Base-by-base conservation (phyloP, 2,329 filamentous ascomycete genomes). In the Cladosporium cucumerinum region DNA sequence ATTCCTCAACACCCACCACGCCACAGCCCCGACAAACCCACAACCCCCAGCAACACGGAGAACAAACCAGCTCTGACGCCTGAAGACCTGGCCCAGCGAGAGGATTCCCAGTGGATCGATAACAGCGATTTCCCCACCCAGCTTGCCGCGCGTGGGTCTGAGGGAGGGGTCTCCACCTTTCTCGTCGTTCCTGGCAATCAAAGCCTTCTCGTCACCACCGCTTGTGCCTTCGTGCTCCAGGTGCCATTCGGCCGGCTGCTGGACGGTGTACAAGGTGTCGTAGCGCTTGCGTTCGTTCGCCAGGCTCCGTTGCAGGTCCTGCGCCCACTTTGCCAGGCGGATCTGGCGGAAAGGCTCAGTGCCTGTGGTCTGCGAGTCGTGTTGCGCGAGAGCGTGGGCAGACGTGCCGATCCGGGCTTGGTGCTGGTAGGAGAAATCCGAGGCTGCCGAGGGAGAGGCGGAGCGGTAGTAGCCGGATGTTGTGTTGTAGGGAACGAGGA, bases 321-420 rank as follows among this genome's bases (percentile, higher is more conserved):
- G 85, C 0, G 92, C 92, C 92, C 92, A 96, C 72, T 89, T 90
- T 1, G 89, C 90, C 21, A 96, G 82, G 7, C 89, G 84, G n/a
- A 94, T 82, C 68, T 89, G 86, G 14, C 87, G 86, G 49, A 88
- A 78, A 7, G 80, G 81, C 84, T 72, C 87, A 81, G 69, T 86
- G 64, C 86, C 69, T 30, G 70, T 68, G 34, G 32, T 55, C 14
- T 46, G 60, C 21, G 60, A 55, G 62, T 72, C 76, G 65, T 80
- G 79, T 32, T 76, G 73, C 6, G 87, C 85, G 57, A 91, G 79
- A 5, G 87, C 82, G 69, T 86, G 86, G 34, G 60, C 36, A 7
- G 60, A 62, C n/a, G 63, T 69, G 30, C 39, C 49, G 14, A 43
- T 49, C 8, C 59, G 59, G 26, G 54, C n/a, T 6, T 36, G 54